Evolutionary conservation across 1,139 yeast species (phyloP), one percentile per base, ranked within the genome.

Genomic region (Protomyces macrosporus): DNA sequence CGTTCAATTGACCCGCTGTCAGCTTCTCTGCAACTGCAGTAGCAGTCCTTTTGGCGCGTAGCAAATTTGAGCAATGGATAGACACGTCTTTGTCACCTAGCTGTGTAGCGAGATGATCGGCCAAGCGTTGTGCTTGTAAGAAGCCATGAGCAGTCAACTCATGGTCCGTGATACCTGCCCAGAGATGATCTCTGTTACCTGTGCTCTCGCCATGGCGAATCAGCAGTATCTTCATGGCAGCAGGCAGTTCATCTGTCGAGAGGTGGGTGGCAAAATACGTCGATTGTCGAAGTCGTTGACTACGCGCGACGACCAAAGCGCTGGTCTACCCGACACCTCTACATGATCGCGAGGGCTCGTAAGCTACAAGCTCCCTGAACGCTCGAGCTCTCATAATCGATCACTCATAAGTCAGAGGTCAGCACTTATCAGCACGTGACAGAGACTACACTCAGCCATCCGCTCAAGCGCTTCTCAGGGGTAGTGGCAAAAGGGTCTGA

Each of bases 161-260:
- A 42, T 58, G 53, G 52, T 58, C 62, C 10, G 62, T 58, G 52
- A 52, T 52, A 7, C 62, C 62, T 10, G 62, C 62, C 62, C 62
- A 58, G 16, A 58, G 53, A 34, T 52, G 62, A 34, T 58, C 62
- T 30, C 62, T n/a, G 23, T 58, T 58, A 12, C 62, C 62, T n/a
- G 62, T 58, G 6, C 52, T 40, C 12, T 58, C 62, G 9, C 62
- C 62, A 52, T 58, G 62, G 37, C 62, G 62, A 14, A 58, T 16
- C n/a, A 58, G 56, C 33, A 57, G 33, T 4, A 57, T 23, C 52
- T 39, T 57, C 61, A 57, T 57, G 34, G 9, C 30, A 6, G 33
- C 30, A 6, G 51, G 23, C 23, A 23, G 23, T 23, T 23, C 23
- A 23, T 23, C 23, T 2, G 23, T 23, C 2, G 23, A 23, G 23